These are phyloP conservation scores for Metschnikowia continentalis DNA, from an alignment of 805 yeast genomes.

Conservation along the genomic window DNA sequence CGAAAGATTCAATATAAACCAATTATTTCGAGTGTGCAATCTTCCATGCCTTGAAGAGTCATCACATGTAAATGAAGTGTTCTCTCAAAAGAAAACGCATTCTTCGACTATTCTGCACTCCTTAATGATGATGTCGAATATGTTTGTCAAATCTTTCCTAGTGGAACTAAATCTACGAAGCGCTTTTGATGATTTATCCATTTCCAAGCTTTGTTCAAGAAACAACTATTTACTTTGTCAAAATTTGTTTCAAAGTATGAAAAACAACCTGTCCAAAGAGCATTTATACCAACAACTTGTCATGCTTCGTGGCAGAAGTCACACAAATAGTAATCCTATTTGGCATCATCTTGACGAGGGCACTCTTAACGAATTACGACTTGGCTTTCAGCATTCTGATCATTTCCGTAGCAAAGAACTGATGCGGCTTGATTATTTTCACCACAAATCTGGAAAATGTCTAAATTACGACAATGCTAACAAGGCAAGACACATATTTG, in stretches of 20 bases:
- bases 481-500: slow-evolving; percentile 18
- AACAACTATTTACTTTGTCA: slow-evolving; percentile 12
- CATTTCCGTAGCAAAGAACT: slow-evolving; percentile 22
- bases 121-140: slow-evolving; percentile 20
- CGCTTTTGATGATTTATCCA: slow-evolving; percentile 12
- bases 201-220: not conserved
- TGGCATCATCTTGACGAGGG: not conserved
- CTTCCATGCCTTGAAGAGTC: not conserved
- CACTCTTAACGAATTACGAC: slow-evolving; percentile 8
- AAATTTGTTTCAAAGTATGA: slow-evolving; percentile 18
- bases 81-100: not conserved
- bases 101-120: slow-evolving; percentile 22
- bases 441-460: slow-evolving; percentile 29
- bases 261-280: slow-evolving; percentile 13
- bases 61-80: not conserved
- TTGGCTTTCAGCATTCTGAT: slow-evolving; percentile 13
- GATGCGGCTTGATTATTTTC: slow-evolving; percentile 22
- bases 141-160: slow-evolving; percentile 23
- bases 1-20: not conserved
- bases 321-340: not conserved
- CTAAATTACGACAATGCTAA: slow-evolving; percentile 33
- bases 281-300: not conserved
- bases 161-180: slow-evolving; percentile 28
- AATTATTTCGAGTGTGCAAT: not conserved
- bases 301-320: not conserved